Evolutionary conservation across 768 basidiomycete genomes (phyloP).

Genomic region (Leccinum subtestaceum): DNA sequence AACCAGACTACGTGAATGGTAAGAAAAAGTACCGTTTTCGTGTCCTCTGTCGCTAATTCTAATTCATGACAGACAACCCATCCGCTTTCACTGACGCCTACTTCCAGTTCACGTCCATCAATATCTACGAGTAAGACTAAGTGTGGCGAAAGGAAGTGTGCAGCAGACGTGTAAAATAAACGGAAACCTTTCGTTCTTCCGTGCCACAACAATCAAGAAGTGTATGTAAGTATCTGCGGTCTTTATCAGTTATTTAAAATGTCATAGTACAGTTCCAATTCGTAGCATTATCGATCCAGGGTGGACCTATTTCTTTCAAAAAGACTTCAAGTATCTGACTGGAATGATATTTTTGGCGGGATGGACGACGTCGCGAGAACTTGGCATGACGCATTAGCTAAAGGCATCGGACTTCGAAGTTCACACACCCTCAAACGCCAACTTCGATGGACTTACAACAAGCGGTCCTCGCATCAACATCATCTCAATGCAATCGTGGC

Average conservation of each 20-base stretch:
- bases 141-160: neutral
- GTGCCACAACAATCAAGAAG: neutral
- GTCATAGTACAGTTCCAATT: neutral
- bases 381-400: too few relatives aligned
- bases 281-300: neutral
- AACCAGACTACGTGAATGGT: conserved; percentile 29
- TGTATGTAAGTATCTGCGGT: neutral
- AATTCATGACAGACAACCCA: conserved; percentile 31
- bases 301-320: neutral
- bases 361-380: too few relatives aligned
- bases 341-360: neutral
- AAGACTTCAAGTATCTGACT: neutral
- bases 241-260: neutral
- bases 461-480: neutral
- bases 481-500: neutral
- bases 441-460: neutral
- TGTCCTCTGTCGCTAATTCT: neutral
- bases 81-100: conserved; percentile 41
- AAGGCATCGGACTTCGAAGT: too few relatives aligned
- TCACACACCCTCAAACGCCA: too few relatives aligned
- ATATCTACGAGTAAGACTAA: conserved; percentile 33
- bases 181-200: neutral
- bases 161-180: neutral
- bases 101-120: conserved; percentile 39
- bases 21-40: neutral